A percentile compares a stretch with the other conserved stretches of the same genome.
These are phyloP conservation scores for Naganishia randhawae DNA, from an alignment of 768 basidiomycete genomes.

Conservation along the genomic window DNA sequence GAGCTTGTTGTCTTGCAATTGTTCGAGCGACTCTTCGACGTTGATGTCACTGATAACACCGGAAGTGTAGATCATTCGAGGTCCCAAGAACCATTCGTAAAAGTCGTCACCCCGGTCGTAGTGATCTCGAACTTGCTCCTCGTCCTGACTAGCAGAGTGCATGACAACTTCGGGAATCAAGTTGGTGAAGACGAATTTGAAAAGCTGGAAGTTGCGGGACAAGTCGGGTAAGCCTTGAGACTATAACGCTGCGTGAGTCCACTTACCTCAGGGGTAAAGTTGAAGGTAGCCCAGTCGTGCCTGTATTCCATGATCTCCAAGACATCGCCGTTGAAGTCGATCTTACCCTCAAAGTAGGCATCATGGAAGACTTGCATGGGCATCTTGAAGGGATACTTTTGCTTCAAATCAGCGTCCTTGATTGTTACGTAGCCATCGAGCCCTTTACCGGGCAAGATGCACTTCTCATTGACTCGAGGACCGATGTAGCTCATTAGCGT, in stretches of 20 bases:
- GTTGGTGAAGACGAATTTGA: slow-evolving; percentile 84
- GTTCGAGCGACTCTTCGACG: slow-evolving; percentile 75
- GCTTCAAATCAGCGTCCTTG: slow-evolving; percentile 75
- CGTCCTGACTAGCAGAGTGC: slow-evolving; percentile 86
- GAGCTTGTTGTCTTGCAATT: slow-evolving; percentile 97
- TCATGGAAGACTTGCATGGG: slow-evolving; percentile 98
- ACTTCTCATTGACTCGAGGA: slow-evolving; percentile 71
- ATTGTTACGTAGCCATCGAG: slow-evolving; percentile 88
- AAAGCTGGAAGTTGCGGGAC: slow-evolving; percentile 55
- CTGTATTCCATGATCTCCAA: slow-evolving; percentile 89
- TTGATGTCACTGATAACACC: slow-evolving; percentile 74
- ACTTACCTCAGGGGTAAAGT: slow-evolving; percentile 59
- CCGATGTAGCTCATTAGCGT: slow-evolving; percentile 77
- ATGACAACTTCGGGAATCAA: slow-evolving; percentile 89
- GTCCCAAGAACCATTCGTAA: slow-evolving; percentile 67
- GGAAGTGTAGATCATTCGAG: slow-evolving; percentile 74
- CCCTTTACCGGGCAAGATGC: slow-evolving; percentile 74
- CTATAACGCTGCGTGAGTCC: background rate
- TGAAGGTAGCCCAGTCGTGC: slow-evolving; percentile 92
- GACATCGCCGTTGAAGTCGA: slow-evolving; percentile 90
- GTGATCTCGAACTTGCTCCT: slow-evolving; percentile 90
- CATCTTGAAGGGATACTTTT: slow-evolving; percentile 74
- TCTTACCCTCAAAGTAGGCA: slow-evolving; percentile 91
- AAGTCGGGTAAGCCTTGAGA: background rate
- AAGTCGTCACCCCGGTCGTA: slow-evolving; percentile 98